These are phyloP conservation scores for Boletales sp. DNA, from an alignment of 768 basidiomycete genomes.

Conservation along the genomic window DNA sequence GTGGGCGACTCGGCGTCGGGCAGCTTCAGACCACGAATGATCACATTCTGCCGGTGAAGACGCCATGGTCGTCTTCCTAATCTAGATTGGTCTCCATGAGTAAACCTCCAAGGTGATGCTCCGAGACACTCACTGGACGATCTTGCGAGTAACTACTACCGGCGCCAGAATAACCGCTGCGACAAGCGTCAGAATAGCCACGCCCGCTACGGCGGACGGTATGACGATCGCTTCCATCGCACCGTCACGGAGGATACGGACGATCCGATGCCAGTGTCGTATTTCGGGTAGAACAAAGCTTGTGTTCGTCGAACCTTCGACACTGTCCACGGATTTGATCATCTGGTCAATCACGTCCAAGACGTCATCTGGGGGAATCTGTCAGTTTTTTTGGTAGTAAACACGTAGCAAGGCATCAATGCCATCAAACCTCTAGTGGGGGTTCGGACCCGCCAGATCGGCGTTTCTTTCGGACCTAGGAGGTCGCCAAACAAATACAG, in stretches of 20 bases:
- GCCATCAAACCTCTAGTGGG: neutral
- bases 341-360: slow-evolving; percentile 5
- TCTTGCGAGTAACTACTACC: neutral
- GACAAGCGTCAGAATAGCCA: neutral
- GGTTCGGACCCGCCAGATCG: neutral
- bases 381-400: neutral
- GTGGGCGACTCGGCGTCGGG: neutral
- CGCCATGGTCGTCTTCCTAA: slow-evolving; percentile 4
- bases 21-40: slow-evolving; percentile 2
- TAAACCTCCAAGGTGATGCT: neutral
- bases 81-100: neutral
- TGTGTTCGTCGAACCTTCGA: slow-evolving; percentile 4
- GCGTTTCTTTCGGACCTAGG: neutral
- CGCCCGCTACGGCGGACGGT: slow-evolving; percentile 1
- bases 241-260: neutral
- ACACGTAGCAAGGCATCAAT: neutral
- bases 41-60: slow-evolving; percentile 2
- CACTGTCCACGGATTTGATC: slow-evolving; percentile 11
- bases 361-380: slow-evolving; percentile 4
- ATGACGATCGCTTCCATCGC: slow-evolving; percentile 3
- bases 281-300: slow-evolving; percentile 6
- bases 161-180: slow-evolving; percentile 1
- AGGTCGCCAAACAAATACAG: slow-evolving; percentile 4
- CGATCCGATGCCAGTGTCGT: slow-evolving; percentile 8
- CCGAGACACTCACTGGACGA: neutral